phyloP scores from a whole-genome alignment of 1,139 yeast genomes.

The Hanseniaspora sp. region DNA sequence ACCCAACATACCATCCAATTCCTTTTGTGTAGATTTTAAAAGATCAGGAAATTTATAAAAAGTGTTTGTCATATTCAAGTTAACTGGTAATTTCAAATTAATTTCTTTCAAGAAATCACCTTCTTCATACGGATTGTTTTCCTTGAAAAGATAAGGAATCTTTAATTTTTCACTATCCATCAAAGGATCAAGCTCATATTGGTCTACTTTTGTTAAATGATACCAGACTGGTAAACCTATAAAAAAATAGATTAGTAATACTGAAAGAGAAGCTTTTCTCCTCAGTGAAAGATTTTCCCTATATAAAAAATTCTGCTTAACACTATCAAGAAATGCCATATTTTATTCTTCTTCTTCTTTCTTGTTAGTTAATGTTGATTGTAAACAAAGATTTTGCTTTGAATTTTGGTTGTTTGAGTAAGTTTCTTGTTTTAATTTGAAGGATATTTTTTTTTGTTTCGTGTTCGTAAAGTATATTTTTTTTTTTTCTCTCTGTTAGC shows the following conservation, averaged over 20 bases:
- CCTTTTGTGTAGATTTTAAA: slow-evolving; percentile 37
- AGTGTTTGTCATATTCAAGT: slow-evolving; percentile 30
- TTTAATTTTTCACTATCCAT: background rate
- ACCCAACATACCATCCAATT: slow-evolving; percentile 28
- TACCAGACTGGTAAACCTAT: slow-evolving; percentile 73
- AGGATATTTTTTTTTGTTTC: too few species aligned
- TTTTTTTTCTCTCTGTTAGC: too few species aligned
- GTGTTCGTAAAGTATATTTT: too few species aligned
- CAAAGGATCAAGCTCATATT: slow-evolving; percentile 10
- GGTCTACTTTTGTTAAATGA: slow-evolving; percentile 54
- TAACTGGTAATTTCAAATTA: slow-evolving; percentile 38
- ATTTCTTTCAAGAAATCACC: slow-evolving; percentile 25
- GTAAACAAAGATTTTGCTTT: too few species aligned
- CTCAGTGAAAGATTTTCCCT: slow-evolving; percentile 17
- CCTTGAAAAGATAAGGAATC: slow-evolving; percentile 55
- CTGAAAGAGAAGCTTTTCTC: slow-evolving; percentile 22
- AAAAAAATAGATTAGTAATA: slow-evolving; percentile 34
- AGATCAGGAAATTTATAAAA: slow-evolving; percentile 35
- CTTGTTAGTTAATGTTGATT: too few species aligned
- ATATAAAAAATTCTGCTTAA: background rate
- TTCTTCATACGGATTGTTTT: slow-evolving; percentile 36
- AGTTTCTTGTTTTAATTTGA: too few species aligned
- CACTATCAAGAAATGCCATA: background rate
- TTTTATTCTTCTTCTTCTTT: too few species aligned
- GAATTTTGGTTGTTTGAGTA: too few species aligned